phyloP scores from a whole-genome alignment of 2,329 filamentous ascomycete species.

The Tolypocladium album region DNA sequence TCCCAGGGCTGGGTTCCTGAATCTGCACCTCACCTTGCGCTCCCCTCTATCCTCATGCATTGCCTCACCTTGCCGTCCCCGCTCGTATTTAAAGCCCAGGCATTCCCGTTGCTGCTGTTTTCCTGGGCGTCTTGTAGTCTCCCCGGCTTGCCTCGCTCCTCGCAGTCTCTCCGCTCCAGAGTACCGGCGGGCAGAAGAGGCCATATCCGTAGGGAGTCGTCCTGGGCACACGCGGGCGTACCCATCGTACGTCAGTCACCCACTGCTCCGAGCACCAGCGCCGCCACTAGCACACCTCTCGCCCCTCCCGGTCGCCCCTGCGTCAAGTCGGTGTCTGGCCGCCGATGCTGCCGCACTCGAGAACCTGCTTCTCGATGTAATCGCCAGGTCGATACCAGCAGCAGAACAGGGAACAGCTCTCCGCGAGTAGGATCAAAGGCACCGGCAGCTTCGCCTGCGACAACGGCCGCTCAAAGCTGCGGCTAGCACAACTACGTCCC shows the following conservation, averaged over 20 bases:
- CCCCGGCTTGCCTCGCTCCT: not conserved
- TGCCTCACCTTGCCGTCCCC: not conserved
- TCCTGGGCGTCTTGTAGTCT: not conserved
- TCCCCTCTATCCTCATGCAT: not conserved
- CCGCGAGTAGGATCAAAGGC: not conserved
- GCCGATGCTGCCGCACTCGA: not conserved
- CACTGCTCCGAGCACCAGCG: not conserved
- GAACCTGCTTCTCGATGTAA: not conserved
- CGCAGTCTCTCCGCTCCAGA: not conserved
- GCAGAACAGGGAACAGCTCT: not conserved
- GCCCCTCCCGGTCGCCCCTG: not conserved
- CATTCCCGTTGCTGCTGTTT: not conserved
- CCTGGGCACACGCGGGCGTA: not conserved
- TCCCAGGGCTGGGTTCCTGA: slow-evolving; percentile 1
- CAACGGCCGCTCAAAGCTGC: not conserved
- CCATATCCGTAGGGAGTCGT: not conserved
- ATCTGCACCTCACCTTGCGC: not conserved
- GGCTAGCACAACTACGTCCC: not conserved
- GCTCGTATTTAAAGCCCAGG: not conserved
- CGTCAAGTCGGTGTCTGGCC: not conserved
- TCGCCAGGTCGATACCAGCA: not conserved
- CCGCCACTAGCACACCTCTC: not conserved
- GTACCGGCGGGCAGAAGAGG: not conserved
- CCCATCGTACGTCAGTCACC: not conserved
- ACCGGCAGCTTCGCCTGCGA: not conserved